phyloP scores from a whole-genome alignment of 2,329 filamentous ascomycete genomes.

The Calonectria hongkongensis region DNA sequence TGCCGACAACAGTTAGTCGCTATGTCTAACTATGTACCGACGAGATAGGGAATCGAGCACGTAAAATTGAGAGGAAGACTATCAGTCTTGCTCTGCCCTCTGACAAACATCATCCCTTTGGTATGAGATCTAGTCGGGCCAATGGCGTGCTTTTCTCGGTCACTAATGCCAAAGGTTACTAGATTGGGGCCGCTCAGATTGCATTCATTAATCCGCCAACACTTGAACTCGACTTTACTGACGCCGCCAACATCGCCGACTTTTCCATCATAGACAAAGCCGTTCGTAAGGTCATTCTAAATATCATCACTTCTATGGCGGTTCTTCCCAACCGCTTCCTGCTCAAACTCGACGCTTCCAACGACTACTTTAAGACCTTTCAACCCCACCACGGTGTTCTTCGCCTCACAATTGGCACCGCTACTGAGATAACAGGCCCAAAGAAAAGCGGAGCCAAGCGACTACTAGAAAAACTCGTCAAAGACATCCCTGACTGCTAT shows the following conservation, averaged over 20 bases:
- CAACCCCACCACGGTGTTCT: conserved; percentile 52
- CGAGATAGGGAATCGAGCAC: conserved; percentile 50
- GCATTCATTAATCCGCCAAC: conserved; percentile 53
- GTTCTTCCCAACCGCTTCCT: conserved; percentile 54
- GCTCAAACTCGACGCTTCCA: conserved; percentile 51
- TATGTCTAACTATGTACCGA: conserved; percentile 1
- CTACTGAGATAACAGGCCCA: conserved; percentile 48
- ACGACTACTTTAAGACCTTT: conserved; percentile 56
- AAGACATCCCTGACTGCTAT: conserved; percentile 52
- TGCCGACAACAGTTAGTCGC: neutral
- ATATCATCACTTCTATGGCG: conserved; percentile 52
- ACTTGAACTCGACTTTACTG: conserved; percentile 53
- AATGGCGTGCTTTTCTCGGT: neutral
- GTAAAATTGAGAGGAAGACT: conserved; percentile 51
- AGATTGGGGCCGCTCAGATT: conserved; percentile 54
- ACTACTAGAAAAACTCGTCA: conserved; percentile 49
- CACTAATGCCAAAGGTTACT: conserved; percentile 3
- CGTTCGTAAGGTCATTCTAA: conserved; percentile 51
- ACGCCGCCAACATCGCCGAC: conserved; percentile 53
- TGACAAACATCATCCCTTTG: conserved; percentile 52
- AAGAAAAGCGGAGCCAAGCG: conserved; percentile 52
- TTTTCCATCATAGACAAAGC: conserved; percentile 50
- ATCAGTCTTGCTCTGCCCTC: conserved; percentile 48
- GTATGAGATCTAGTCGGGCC: conserved; percentile 35
- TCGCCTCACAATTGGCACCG: conserved; percentile 49